Base-by-base conservation (phyloP, 2,329 filamentous ascomycete species). In the Metarhizium humberi region DNA sequence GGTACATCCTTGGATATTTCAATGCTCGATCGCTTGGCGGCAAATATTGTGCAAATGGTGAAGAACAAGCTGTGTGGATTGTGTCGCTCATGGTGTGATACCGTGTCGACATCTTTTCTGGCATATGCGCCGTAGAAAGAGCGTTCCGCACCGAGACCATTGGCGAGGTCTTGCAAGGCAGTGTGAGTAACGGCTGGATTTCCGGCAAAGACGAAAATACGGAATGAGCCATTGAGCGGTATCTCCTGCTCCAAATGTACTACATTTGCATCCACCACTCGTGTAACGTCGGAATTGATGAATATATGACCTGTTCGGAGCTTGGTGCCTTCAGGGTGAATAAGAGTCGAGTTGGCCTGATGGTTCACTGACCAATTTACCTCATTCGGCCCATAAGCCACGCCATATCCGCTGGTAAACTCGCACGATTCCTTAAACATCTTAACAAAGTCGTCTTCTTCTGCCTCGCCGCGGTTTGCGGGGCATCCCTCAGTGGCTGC, bases 361-460 rank as follows among this genome's bases (percentile, higher is more conserved):
- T 96, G 91, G 3, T 75, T 74, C 0, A 81, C 70, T 10, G 86
- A 88, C 89, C 90, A 95, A 73, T 95, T 96, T 71, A 95, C 78
- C 34, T 81, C 72, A 71, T 95, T 96, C 54, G 87, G 78, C 60
- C 85, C 80, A 74, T 96, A 96, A 34, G 85, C 86, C 25, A 96
- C 90, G 57, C 92, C 92, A 68, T 95, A 96, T 56, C 92, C 92
- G 60, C 87, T 91, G 11, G 91, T 96, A 71, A 96, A 95, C 66
- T 94, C 90, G 75, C 91, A 96, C 34, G 85, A 84, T 56, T 89
- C 88, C 69, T 96, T 96, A 78, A 96, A 96, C 0, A 86, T 90
- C 73, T 87, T 87, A 67, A 95, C 83, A 67, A 96, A 96, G 11
- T 88, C 84, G 65, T 92, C 92, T 50, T 83, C 76, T 34, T 58